Base-by-base conservation (phyloP, 768 basidiomycete genomes). In the Boletus rex-veris region DNA sequence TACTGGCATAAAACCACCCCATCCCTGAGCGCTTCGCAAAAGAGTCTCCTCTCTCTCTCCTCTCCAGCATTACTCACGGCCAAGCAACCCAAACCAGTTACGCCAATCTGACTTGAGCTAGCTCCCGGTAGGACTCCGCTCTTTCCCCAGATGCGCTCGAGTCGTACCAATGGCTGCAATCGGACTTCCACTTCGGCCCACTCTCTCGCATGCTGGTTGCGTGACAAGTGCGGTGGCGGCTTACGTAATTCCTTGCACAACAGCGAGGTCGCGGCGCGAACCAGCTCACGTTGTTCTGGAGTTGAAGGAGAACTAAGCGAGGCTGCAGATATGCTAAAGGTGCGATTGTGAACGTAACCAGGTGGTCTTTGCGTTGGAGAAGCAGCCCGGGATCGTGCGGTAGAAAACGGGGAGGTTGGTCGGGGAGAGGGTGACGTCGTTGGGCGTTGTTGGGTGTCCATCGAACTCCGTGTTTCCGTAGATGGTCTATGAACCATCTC, bases 1-100 rank as follows among this genome's bases (percentile, higher is more conserved):
- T 65, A 95, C 93, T 90, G 86, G 83, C 93, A 94, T 21, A 96
- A 78, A 19, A 95, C 81, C 68, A 85, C 88, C 1, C 93, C 93
- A 73, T 96, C 93, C 61, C 83, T 73, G 51, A 95, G 66, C 0
- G 88, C 84, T 50, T 93, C 90, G 33, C 77, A 75, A 63, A 94
- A 96, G 31, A 82, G 68, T 49, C 76, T 78, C 58, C 86, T 74
- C 70, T 94, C 90, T 63, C 85, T 77, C 58, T 92, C 90, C 71
- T 89, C 90, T 35, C 85, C 85, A 28, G 76, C 74, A 21, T 75
- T 72, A 59, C 77, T 76, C 16, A 77, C 55, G 19, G 78, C 74
- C 39, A 64, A 68, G 15, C 72, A 67, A 38, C 61, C 60, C 53
- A 69, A 54, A 21, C 68, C 64, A 35, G 71, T 63, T 14, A 52